These are phyloP conservation scores for Claviceps sp. DNA, from an alignment of 2,329 filamentous ascomycete species.

Conservation along the genomic window DNA sequence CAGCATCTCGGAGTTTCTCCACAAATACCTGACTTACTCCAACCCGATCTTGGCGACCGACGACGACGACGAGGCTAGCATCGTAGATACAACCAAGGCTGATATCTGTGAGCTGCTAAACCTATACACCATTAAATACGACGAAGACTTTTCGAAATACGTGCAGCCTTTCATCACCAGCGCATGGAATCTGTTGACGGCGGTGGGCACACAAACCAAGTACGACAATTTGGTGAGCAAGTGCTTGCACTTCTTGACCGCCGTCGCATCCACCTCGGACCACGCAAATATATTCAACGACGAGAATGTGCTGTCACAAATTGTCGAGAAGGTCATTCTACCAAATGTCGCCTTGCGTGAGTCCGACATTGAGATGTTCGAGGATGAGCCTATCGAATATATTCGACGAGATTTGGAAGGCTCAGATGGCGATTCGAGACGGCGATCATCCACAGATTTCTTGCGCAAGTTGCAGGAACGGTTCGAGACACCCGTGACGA, in stretches of 20 bases:
- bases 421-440: slow-evolving; percentile 85
- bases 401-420: slow-evolving; percentile 91
- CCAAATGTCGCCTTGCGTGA: slow-evolving; percentile 87
- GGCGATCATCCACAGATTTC: slow-evolving; percentile 90
- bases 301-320: slow-evolving; percentile 63
- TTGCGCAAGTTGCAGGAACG: slow-evolving; percentile 76
- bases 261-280: slow-evolving; percentile 62
- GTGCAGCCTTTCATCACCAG: slow-evolving; percentile 76
- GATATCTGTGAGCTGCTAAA: slow-evolving; percentile 87
- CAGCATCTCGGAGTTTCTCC: slow-evolving; percentile 63
- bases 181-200: slow-evolving; percentile 83
- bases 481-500: slow-evolving; percentile 74
- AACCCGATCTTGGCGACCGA: slow-evolving; percentile 72
- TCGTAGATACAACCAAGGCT: slow-evolving; percentile 76
- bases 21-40: slow-evolving; percentile 87
- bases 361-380: slow-evolving; percentile 88
- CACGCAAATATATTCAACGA: slow-evolving; percentile 82
- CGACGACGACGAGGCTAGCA: slow-evolving; percentile 79
- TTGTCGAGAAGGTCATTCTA: slow-evolving; percentile 90
- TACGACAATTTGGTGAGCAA: slow-evolving; percentile 92
- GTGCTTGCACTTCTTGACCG: slow-evolving; percentile 85
- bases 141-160: slow-evolving; percentile 78
- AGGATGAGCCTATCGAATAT: slow-evolving; percentile 97
- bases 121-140: slow-evolving; percentile 86
- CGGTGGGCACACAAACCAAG: slow-evolving; percentile 74